Base-by-base conservation (phyloP, 306 rosid species). In the Castanea mollissima region DNA sequence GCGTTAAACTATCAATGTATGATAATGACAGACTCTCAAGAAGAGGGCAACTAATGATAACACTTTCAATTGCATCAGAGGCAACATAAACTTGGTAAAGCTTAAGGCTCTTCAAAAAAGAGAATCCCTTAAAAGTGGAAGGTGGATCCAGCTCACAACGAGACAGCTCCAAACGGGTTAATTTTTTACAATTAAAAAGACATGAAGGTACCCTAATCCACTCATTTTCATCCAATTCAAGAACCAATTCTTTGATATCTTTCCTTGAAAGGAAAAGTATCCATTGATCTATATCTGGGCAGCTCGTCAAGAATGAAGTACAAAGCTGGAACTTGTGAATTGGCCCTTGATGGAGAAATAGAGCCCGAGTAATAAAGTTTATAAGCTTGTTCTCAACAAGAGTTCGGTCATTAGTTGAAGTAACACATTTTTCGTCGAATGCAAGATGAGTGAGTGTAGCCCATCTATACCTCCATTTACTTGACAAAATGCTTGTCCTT, bases 381-480 rank as follows among this genome's bases (percentile, higher is more conserved):
- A 85, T 55, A 57, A 92, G 80, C 62, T 72, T 80, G 55, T 82
- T 83, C 73, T 86, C 87, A 4, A 78, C 76, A 71, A 55, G 34
- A 6, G 54, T 75, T 72, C 79, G 79, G 41, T 89, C 95, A 75
- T 81, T 27, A 52, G 74, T 64, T 2, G 21, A 13, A 29, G 85
- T 75, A 23, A 85, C 88, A 78, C 94, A 89, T 71, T 89, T 83
- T 13, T 92, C 94, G n/a, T 92, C 92, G 16, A 92, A 89, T 58
- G 86, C 92, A 78, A 95, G 94, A 71, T 89, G 86, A 60, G 97
- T 84, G 56, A 95, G 78, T 21, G 86, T 55, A 81, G 86, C 70
- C 98, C 97, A 94, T 81, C 86, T 91, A 73, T 89, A 90, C 83
- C 97, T 92, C 97, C 97, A 94, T 86, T 87, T 91, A 71, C 87